These are phyloP conservation scores for Camelina neglecta DNA, from an alignment of 345 rosid genomes.

Conservation along the genomic window DNA sequence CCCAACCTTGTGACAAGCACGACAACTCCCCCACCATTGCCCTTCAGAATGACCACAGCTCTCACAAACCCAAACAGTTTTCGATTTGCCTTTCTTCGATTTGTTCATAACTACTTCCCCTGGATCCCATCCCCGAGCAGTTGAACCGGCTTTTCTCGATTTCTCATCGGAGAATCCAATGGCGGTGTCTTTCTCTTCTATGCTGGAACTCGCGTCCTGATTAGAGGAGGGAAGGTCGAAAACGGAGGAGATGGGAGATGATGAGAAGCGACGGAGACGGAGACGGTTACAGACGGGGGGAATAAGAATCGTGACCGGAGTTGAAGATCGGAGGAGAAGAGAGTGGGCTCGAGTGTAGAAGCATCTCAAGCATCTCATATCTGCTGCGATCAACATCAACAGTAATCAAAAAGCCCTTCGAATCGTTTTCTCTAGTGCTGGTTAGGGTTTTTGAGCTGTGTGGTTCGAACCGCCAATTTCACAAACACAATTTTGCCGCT, in stretches of 20 bases:
- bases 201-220: constrained; percentile 27
- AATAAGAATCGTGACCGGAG: neutral
- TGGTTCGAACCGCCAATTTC: constrained; percentile 25
- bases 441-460: constrained; percentile 27
- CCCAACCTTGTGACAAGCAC: constrained; percentile 57
- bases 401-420: neutral
- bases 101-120: constrained; percentile 45
- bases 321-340: constrained; percentile 27
- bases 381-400: constrained; percentile 22
- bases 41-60: constrained; percentile 73
- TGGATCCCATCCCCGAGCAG: constrained; percentile 26
- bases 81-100: constrained; percentile 56
- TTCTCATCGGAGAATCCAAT: constrained; percentile 21
- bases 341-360: constrained; percentile 38
- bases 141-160: constrained; percentile 19
- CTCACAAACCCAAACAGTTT: constrained; percentile 67
- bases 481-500: constrained; percentile 15
- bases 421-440: neutral
- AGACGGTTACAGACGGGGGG: constrained; percentile 6
- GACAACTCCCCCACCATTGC: constrained; percentile 96
- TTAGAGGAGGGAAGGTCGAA: constrained; percentile 34
- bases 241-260: constrained; percentile 44
- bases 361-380: constrained; percentile 38
- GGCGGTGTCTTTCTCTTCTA: constrained; percentile 10
- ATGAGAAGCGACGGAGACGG: constrained; percentile 21